Evolutionary conservation across 345 rosid species (phyloP).

Genomic region (Eucalyptus globulus): DNA sequence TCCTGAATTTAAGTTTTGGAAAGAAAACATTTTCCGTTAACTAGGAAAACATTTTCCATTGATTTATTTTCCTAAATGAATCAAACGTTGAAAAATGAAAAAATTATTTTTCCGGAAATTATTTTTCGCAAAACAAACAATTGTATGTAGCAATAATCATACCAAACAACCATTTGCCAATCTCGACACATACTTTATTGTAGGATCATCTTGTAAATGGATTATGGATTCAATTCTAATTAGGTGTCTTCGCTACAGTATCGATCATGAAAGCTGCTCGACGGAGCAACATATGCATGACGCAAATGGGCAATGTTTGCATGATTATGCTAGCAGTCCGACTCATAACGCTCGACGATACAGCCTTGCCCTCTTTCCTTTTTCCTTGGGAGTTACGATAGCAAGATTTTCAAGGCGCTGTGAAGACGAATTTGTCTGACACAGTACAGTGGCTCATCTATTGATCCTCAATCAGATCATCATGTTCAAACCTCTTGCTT

Average conservation of each 20-base stretch:
- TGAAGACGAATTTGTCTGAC: not conserved
- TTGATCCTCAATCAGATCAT: not conserved
- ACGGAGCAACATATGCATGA: accelerated
- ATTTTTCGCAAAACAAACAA: too few species aligned
- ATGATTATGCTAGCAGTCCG: accelerated
- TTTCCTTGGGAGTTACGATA: not conserved
- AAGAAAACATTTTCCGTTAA: too few species aligned
- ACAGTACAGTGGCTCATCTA: not conserved
- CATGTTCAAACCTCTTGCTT: not conserved
- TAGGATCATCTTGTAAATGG: not conserved
- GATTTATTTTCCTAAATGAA: too few species aligned
- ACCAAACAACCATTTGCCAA: not conserved
- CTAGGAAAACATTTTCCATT: too few species aligned
- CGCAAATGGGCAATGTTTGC: not conserved
- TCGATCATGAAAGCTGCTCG: not conserved
- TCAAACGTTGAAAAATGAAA: too few species aligned
- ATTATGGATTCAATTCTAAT: accelerated
- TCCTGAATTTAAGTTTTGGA: too few species aligned
- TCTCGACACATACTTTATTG: not conserved
- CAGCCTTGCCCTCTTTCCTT: not conserved
- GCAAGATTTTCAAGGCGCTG: not conserved
- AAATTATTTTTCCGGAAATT: too few species aligned
- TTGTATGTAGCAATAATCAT: not conserved
- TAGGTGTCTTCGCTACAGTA: not conserved
- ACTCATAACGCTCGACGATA: not conserved